Percentiles rank a stretch among this genome's conserved stretches.
Conservation (phyloP, 2,329 filamentous ascomycete species). For the Chaetomium olivaceum region DNA sequence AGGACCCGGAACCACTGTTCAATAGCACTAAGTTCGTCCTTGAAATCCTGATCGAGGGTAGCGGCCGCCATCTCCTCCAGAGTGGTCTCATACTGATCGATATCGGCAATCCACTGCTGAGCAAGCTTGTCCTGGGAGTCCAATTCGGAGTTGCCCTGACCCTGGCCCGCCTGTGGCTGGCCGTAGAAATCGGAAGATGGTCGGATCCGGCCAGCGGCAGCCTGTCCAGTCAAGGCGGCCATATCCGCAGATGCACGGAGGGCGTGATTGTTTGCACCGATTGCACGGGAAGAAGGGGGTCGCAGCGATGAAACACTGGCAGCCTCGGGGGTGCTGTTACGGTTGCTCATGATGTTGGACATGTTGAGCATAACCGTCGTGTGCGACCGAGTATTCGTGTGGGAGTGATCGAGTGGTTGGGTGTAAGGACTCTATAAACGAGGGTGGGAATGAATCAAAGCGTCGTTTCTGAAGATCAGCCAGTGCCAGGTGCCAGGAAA, state of each 20-base stretch:
- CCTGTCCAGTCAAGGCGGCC: conserved; percentile 71
- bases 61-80: conserved; percentile 98
- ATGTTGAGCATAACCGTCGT: conserved; percentile 54
- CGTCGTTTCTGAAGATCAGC: conserved; percentile 25
- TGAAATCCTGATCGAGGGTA: conserved; percentile 98
- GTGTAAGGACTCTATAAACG: conserved; percentile 15
- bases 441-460: conserved; percentile 24
- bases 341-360: conserved; percentile 76
- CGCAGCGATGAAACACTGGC: conserved; percentile 79
- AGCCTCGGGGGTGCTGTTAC: conserved; percentile 95
- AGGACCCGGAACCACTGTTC: conserved; percentile 99
- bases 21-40: conserved; percentile 97
- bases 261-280: conserved; percentile 69
- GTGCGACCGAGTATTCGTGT: conserved; percentile 15
- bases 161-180: conserved; percentile 67
- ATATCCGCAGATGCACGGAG: conserved; percentile 96
- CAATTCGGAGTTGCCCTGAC: conserved; percentile 66
- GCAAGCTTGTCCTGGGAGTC: conserved; percentile 91
- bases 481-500: conserved; percentile 34
- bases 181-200: conserved; percentile 95
- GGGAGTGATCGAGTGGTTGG: conserved; percentile 7
- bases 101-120: conserved; percentile 98
- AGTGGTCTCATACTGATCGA: conserved; percentile 98
- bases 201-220: conserved; percentile 75
- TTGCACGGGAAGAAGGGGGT: conserved; percentile 74